Conservation (phyloP, 2,329 filamentous ascomycete genomes). For the Colletotrichum nymphaeae region DNA sequence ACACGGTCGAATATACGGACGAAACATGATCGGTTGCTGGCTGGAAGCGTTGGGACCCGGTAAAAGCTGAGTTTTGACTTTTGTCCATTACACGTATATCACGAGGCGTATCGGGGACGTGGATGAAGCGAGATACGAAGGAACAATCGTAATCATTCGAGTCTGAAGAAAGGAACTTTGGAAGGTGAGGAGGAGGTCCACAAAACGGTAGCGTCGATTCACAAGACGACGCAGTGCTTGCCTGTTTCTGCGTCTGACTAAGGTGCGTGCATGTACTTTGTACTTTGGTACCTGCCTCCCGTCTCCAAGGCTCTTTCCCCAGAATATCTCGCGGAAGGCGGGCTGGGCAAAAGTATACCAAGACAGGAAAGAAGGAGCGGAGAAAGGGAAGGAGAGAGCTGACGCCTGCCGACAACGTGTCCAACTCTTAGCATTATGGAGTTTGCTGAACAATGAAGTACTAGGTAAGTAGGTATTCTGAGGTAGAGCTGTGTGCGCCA, state of each 20-base stretch:
- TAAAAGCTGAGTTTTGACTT: background rate
- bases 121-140: conserved; percentile 18
- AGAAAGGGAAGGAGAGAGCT: background rate
- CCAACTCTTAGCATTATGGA: too few species aligned
- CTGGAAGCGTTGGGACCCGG: background rate
- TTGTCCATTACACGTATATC: background rate
- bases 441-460: too few species aligned
- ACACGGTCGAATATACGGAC: background rate
- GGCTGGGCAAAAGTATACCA: background rate
- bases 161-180: background rate
- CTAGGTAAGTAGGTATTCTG: too few species aligned
- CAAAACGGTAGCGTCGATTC: background rate
- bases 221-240: background rate
- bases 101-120: background rate
- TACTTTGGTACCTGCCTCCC: background rate
- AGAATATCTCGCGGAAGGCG: background rate
- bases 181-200: background rate
- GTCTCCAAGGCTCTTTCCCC: background rate
- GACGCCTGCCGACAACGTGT: background rate
- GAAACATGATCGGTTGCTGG: background rate
- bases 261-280: background rate
- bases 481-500: background rate
- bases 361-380: background rate
- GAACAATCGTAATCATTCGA: conserved; percentile 3
- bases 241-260: background rate